Conservation (phyloP, 768 basidiomycete genomes). For the Boletus bicolor region DNA sequence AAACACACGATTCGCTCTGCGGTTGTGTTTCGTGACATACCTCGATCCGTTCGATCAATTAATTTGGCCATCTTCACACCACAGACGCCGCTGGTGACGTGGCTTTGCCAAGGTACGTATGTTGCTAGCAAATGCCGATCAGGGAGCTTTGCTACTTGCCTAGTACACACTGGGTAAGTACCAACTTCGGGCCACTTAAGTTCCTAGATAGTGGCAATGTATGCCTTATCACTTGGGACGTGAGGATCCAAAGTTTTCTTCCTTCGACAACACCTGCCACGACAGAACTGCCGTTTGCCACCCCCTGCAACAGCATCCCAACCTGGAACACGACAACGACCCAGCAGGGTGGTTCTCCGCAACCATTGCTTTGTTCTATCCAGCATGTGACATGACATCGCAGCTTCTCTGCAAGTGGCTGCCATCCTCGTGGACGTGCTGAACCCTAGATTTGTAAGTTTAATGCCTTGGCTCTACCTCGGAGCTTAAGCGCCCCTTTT, state of each 20-base stretch:
- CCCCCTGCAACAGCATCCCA: not conserved
- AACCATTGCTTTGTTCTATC: not conserved
- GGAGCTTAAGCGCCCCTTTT: conserved; percentile 35
- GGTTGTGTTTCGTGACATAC: not conserved
- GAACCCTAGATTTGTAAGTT: conserved; percentile 23
- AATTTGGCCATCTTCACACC: conserved; percentile 1
- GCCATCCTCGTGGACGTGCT: conserved; percentile 11
- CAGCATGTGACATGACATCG: not conserved
- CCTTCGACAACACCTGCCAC: not conserved
- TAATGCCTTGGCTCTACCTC: conserved; percentile 18
- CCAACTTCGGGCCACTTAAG: not conserved
- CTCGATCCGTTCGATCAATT: not conserved
- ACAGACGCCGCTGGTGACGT: conserved; percentile 7
- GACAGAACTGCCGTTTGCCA: not conserved
- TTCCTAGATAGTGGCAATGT: not conserved
- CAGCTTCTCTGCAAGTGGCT: conserved; percentile 4
- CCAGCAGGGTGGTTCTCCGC: not conserved
- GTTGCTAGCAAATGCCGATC: conserved; percentile 4
- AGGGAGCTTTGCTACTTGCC: not conserved
- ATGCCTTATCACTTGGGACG: not conserved
- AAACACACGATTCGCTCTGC: not conserved
- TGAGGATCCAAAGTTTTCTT: not conserved
- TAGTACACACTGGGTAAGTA: conserved; percentile 8
- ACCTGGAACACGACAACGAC: not conserved
- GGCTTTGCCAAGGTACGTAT: not conserved